phyloP scores from a whole-genome alignment of 2,329 filamentous ascomycete species.

The Ploettnerulaceae sp. region DNA sequence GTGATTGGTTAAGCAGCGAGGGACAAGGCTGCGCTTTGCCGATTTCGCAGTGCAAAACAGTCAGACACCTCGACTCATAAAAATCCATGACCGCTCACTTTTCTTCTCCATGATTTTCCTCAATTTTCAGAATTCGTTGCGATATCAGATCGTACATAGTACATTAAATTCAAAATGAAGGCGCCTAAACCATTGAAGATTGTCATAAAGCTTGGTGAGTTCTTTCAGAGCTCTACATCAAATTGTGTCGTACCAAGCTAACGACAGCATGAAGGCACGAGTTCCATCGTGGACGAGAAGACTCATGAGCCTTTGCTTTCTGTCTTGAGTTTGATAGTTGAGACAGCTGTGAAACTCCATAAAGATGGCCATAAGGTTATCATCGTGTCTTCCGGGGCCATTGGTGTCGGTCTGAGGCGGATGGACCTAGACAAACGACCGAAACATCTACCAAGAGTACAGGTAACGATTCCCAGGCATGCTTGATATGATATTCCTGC shows the following conservation, averaged over 20 bases:
- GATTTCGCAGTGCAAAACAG: conserved; percentile 6
- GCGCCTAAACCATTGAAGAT: conserved; percentile 53
- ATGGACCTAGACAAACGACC: conserved; percentile 87
- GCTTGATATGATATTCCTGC: background rate
- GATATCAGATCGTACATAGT: conserved; percentile 1
- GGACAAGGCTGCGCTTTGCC: conserved; percentile 6
- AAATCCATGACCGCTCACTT: background rate
- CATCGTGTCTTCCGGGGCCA: conserved; percentile 94
- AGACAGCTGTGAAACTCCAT: conserved; percentile 81
- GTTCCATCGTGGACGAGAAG: conserved; percentile 96
- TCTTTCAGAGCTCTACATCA: background rate
- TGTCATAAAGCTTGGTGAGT: conserved; percentile 63
- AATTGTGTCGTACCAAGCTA: conserved; percentile 10
- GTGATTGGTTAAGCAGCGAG: background rate
- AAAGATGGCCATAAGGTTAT: conserved; percentile 92
- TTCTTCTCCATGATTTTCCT: background rate
- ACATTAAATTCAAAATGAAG: conserved; percentile 43
- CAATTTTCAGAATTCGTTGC: background rate
- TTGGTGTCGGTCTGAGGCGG: conserved; percentile 84
- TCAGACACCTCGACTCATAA: background rate
- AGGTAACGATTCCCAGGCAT: conserved; percentile 46
- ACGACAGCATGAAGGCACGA: conserved; percentile 63
- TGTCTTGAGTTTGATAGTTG: conserved; percentile 86
- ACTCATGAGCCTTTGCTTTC: conserved; percentile 91
- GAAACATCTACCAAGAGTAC: conserved; percentile 83